Conservation (phyloP, 495 filamentous ascomycete genomes). For the Lineolata rhizophorae region DNA sequence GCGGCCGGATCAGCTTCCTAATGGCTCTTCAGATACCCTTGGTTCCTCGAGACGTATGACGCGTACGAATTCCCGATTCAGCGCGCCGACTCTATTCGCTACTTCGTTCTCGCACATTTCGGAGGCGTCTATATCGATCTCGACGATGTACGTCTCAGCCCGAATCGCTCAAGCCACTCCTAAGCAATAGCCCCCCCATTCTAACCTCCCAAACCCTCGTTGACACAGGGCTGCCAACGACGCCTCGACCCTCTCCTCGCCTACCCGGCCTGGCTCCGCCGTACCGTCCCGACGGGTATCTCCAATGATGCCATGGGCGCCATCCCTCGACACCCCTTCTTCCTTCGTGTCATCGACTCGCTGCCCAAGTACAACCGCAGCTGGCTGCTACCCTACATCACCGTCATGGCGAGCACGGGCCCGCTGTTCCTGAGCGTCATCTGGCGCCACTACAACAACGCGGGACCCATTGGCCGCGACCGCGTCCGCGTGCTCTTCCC, state of each 20-base stretch:
- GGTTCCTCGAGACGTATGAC: constrained; percentile 72
- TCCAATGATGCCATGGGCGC: constrained; percentile 79
- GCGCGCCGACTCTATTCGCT: constrained; percentile 70
- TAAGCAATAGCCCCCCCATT: too few species aligned
- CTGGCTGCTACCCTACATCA: constrained; percentile 69
- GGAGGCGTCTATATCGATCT: constrained; percentile 81
- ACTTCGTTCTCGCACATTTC: constrained; percentile 66
- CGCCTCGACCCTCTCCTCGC: constrained; percentile 59
- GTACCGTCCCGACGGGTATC: constrained; percentile 62
- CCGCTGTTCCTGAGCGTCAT: constrained; percentile 68
- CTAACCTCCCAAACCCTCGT: neutral
- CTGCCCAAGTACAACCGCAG: constrained; percentile 49
- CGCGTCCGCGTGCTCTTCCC: constrained; percentile 29
- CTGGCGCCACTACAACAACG: constrained; percentile 28
- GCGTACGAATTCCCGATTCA: constrained; percentile 64
- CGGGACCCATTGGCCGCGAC: constrained; percentile 6
- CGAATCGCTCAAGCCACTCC: too few species aligned
- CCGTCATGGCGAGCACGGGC: constrained; percentile 72
- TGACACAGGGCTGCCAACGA: constrained; percentile 50
- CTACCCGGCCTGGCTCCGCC: constrained; percentile 66
- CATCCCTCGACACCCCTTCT: constrained; percentile 65
- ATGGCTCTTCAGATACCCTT: constrained; percentile 37
- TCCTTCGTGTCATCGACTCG: constrained; percentile 45
- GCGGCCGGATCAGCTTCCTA: constrained; percentile 1
- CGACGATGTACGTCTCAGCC: constrained; percentile 42